Conservation (phyloP, 2,329 filamentous ascomycete genomes). For the Raffaelea arxii region DNA sequence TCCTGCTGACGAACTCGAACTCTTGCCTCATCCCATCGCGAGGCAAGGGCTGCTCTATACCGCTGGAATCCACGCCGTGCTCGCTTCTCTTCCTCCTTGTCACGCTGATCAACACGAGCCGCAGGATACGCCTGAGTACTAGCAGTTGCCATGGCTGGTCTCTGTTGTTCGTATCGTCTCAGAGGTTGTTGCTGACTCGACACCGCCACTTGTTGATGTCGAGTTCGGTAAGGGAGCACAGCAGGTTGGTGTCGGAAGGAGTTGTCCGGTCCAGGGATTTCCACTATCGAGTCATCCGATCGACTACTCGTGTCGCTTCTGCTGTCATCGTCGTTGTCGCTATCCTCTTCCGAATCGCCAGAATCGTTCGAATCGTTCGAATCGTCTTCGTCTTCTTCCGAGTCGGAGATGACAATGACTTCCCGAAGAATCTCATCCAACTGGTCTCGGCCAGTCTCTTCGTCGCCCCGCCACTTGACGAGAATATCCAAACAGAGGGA, state of each 20-base stretch:
- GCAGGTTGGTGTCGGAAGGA: not conserved
- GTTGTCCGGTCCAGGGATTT: not conserved
- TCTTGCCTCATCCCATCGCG: conserved; percentile 22
- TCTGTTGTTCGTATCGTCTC: too few relatives aligned
- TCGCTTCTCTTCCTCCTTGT: not conserved
- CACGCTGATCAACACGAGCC: too few relatives aligned
- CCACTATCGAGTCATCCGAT: not conserved
- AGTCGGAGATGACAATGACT: conserved; percentile 56
- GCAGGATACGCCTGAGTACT: too few relatives aligned
- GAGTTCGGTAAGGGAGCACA: too few relatives aligned
- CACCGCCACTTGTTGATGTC: not conserved
- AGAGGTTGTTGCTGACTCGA: too few relatives aligned
- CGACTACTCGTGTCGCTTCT: not conserved
- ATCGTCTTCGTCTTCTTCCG: conserved; percentile 36
- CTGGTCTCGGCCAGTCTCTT: conserved; percentile 58
- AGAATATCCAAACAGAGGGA: conserved; percentile 52
- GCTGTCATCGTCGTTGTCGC: conserved; percentile 15
- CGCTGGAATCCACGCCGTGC: conserved; percentile 31
- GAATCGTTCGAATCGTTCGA: conserved; percentile 27
- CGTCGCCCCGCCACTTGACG: conserved; percentile 63
- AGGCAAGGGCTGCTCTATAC: conserved; percentile 27
- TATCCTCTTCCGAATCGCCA: conserved; percentile 15
- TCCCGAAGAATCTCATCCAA: conserved; percentile 58
- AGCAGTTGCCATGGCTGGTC: too few relatives aligned
- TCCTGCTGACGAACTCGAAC: conserved; percentile 15